A percentile compares a stretch with the other conserved stretches of the same genome.
Conservation (phyloP, 352 stramenopile species). For the Poterioochromonas sp. region DNA sequence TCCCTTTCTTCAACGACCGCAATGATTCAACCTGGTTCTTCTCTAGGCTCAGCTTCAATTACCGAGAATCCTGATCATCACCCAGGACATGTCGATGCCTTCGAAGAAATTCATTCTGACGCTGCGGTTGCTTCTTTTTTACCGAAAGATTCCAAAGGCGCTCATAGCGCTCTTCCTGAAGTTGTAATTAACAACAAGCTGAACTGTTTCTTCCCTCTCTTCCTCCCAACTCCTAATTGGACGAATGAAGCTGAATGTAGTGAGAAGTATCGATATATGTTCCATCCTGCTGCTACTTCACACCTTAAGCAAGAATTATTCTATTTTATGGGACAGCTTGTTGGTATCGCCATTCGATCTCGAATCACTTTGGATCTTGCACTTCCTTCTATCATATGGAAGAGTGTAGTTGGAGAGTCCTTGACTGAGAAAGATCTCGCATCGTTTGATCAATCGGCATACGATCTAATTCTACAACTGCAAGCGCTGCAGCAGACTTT, state of each 20-base stretch:
- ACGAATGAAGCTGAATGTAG: conserved; percentile 56
- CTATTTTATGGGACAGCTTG: conserved; percentile 73
- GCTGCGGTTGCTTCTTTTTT: neutral
- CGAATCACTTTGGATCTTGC: conserved; percentile 50
- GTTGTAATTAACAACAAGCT: conserved; percentile 24
- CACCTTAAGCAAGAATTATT: conserved; percentile 69
- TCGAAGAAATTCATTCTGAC: neutral
- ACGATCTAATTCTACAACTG: conserved; percentile 3
- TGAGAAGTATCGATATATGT: conserved; percentile 68
- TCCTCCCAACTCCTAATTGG: conserved; percentile 74
- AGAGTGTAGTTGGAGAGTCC: conserved; percentile 40
- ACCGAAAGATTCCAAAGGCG: neutral
- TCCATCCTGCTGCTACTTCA: conserved; percentile 56
- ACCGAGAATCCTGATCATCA: neutral
- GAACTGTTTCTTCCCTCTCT: conserved; percentile 62
- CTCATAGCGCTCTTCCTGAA: neutral
- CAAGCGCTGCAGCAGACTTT: neutral
- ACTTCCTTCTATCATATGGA: conserved; percentile 46
- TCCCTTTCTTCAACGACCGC: neutral
- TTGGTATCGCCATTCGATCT: conserved; percentile 70
- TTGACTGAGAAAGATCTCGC: conserved; percentile 29
- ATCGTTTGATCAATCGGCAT: conserved; percentile 22
- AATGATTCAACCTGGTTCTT: neutral
- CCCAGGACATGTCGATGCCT: neutral
- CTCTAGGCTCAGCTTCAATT: neutral